Evolutionary conservation across 345 rosid genomes (phyloP), one percentile per base, ranked within the genome.

Genomic region (Ricinus communis): DNA sequence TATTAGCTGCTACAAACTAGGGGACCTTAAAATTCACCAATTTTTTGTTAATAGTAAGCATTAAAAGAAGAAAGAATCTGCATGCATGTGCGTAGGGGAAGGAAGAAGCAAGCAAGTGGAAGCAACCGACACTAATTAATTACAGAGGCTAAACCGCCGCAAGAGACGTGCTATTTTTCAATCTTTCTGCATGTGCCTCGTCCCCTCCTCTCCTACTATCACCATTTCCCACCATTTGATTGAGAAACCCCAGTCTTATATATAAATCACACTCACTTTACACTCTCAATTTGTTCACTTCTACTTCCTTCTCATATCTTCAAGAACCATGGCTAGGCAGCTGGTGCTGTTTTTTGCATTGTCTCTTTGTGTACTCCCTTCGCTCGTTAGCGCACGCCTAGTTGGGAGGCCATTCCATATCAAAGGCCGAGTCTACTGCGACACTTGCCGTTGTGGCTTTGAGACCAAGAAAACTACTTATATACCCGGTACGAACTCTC

Each of bases 381-480:
- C 59, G 21, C 53, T 78, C 1, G 80, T 71, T 13, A 68, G 28
- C 13, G 77, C 81, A 1, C 30, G 52, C 5, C 2, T 45, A 18
- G 16, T 21, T 5, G 13, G 62, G 1, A 4, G 21, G 41, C 81
- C 88, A 18, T 90, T 89, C 69, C 43, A 56, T 15, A 76, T 93
- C 61, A 67, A 21, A 4, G 93, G 97, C 59, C 14, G n/a, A 3
- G 91, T 85, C 66, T 88, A 86, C 66, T 93, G 96, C 49, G 90
- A 90, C 73, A 87, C 91, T 41, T 87, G 94, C 76, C 84, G 80
- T 5, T 81, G 77, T 66, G 94, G 94, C 43, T 87, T 92, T 30
- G 90, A 88, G 83, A 90, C 91, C 63, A 49, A 65, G 21, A 79
- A 77, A 58, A 79, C 85, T 40, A 40, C 77, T 69, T 81, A 75